Base-by-base conservation (phyloP, 139 green algal genomes). In the Coelastrella sp. region DNA sequence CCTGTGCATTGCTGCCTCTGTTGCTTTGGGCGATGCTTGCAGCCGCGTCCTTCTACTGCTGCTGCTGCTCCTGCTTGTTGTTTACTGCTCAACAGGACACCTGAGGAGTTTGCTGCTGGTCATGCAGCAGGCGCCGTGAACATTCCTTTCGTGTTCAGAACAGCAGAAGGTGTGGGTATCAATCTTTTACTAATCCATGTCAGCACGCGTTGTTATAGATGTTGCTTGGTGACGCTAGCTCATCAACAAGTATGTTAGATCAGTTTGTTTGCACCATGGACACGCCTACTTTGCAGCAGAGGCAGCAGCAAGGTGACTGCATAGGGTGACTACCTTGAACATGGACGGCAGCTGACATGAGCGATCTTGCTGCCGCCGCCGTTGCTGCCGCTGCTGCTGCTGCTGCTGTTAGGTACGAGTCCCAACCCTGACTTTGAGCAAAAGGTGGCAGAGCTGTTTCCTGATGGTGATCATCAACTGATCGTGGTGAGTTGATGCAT, bases 31-130 rank as follows among this genome's bases (percentile, higher is more conserved):
- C n/a, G n/a, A n/a, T n/a, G n/a, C n/a, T n/a, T n/a, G n/a, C n/a
- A n/a, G n/a, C n/a, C n/a, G n/a, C n/a, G n/a, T n/a, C 17, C 5
- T 64, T 19, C 53, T 69, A 30, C 62, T 69, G 62, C 62, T 67
- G 48, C 30, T 48, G 30, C 45, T 37, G 5, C 8, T 35, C 27
- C 50, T 81, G 73, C 41, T 79, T 41, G 15, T 64, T 13, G 15
- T 64, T 6, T 30, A 9, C 21, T 66, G 23, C 57, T 30, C n/a
- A n/a, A n/a, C 73, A 81, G 73, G 40, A 81, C 73, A 8, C 73
- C 73, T 27, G 50, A 81, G 73, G 73, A 81, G 73, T 81, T 81
- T 81, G 48, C 50, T 81, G 73, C 19, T 50, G 73, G 73, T 37
- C 73, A 81, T 51, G 34, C 50, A 7, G 32, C 30, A 19, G 48